A percentile compares a stretch with the other conserved stretches of the same genome.
phyloP scores from a whole-genome alignment of 2,329 filamentous ascomycete genomes.

The Neophaeococcomyces mojaviensis region DNA sequence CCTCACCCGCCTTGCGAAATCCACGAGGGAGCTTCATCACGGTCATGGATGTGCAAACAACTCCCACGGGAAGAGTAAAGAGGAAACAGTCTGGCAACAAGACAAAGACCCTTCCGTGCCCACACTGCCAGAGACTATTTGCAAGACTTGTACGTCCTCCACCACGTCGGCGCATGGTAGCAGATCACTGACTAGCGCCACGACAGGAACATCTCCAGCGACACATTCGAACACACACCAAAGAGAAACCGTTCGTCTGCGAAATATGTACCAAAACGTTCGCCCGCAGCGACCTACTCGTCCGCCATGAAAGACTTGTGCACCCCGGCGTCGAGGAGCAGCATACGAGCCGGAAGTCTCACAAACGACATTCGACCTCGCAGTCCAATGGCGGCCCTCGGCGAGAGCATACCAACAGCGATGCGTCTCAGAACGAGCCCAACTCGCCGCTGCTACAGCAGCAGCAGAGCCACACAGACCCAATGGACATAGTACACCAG shows the following conservation, averaged over 20 bases:
- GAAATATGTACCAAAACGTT: slow-evolving; percentile 44
- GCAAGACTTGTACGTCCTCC: slow-evolving; percentile 30
- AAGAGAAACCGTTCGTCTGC: slow-evolving; percentile 44
- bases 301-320: slow-evolving; percentile 43
- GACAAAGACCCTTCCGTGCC: slow-evolving; percentile 41
- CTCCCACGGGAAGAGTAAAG: too few relatives aligned
- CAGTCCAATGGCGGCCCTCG: not conserved
- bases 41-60: too few relatives aligned
- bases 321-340: slow-evolving; percentile 36
- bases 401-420: slow-evolving; percentile 11
- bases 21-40: too few relatives aligned
- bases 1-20: too few relatives aligned
- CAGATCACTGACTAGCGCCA: not conserved
- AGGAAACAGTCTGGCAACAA: slow-evolving; percentile 27
- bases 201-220: slow-evolving; percentile 41
- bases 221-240: slow-evolving; percentile 45
- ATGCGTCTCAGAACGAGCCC: slow-evolving; percentile 11
- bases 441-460: slow-evolving; percentile 6
- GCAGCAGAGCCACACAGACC: slow-evolving; percentile 11
- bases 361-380: slow-evolving; percentile 19
- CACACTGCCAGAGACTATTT: slow-evolving; percentile 42
- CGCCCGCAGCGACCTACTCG: slow-evolving; percentile 42
- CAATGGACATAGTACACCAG: slow-evolving; percentile 21
- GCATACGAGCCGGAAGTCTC: slow-evolving; percentile 21
- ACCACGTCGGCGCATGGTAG: not conserved